Evolutionary conservation across 495 filamentous ascomycete species (phyloP), one percentile per base, ranked within the genome.

Genomic region (Aspergillus hancockii): DNA sequence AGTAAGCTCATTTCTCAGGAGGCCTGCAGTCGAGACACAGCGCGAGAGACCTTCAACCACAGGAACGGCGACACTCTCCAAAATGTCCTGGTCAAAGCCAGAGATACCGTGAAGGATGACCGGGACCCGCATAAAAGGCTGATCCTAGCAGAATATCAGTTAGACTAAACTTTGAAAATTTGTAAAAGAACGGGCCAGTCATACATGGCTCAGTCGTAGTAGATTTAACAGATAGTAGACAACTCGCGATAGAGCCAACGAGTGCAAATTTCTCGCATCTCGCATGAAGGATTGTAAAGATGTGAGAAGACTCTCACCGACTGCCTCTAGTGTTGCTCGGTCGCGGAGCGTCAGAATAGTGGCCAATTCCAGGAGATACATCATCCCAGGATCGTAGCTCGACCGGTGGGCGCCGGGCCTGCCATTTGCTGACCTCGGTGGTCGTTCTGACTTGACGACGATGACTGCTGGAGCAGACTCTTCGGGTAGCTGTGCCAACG

Each of bases 51-150:
- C 93, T 65, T 89, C 88, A 28, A 96, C 76, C 1, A 92, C 83
- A 0, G 90, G 81, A 23, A 81, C 77, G 4, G 92, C 89, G 1
- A 91, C 86, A 66, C 88, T 90, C 52, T 89, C 85, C 40, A 97
- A 75, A 6, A 85, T 81, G 49, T 90, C 84, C 64, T 88, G 86
- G 34, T 92, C 84, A 68, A 97, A 92, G 58, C 87, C 88, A 1
- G 94, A 93, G 51, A 99, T 90, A 16, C 86, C 88, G 72, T 99
- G 94, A 3, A 99, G 81, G 7, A 98, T 83, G 28, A 98, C 88
- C n/a, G 94, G 95, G 1, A 92, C 88, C 36, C 92, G 88, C 64
- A 97, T 85, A 67, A 95, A 95, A 55, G 92, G 89, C 65, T 94
- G 88, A 54, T 97, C 88, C 89, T 92, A 58, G n/a, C 25, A 34